Conservation (phyloP, 2,329 filamentous ascomycete genomes). For the Aspergillus pseudotamarii region DNA sequence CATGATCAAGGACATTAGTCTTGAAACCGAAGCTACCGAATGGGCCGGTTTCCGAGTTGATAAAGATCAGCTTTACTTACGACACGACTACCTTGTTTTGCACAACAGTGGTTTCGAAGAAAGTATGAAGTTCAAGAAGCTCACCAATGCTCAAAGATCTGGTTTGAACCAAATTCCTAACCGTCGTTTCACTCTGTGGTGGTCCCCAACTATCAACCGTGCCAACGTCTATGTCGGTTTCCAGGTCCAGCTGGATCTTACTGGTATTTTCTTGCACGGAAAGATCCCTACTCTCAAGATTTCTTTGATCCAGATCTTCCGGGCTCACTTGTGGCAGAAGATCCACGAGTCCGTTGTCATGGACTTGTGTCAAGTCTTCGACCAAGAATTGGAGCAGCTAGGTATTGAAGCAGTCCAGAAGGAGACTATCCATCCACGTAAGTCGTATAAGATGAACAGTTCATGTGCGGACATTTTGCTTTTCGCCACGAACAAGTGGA, state of each 20-base stretch:
- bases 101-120: slow-evolving; percentile 51
- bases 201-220: slow-evolving; percentile 90
- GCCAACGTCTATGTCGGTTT: slow-evolving; percentile 99
- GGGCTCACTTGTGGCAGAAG: slow-evolving; percentile 99
- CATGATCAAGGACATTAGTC: too few species aligned
- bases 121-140: slow-evolving; percentile 96
- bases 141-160: slow-evolving; percentile 94
- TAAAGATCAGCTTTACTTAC: too few species aligned
- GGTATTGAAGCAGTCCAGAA: slow-evolving; percentile 98
- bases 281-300: slow-evolving; percentile 99
- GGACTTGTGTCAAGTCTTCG: slow-evolving; percentile 98
- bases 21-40: too few species aligned
- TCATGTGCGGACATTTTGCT: slow-evolving; percentile 96
- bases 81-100: too few species aligned
- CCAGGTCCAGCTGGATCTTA: slow-evolving; percentile 96
- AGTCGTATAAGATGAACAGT: slow-evolving; percentile 99
- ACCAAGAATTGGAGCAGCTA: slow-evolving; percentile 92
- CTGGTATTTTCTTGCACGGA: slow-evolving; percentile 97
- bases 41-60: too few species aligned
- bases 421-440: slow-evolving; percentile 97
- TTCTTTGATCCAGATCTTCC: slow-evolving; percentile 97
- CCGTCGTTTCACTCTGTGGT: slow-evolving; percentile 97
- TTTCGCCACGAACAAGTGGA: slow-evolving; percentile 99
- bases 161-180: slow-evolving; percentile 99
- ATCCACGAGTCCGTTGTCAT: slow-evolving; percentile 98